Evolutionary conservation across 768 basidiomycete genomes (phyloP), one percentile per base, ranked within the genome.

Genomic region (Asterophora lycoperdoides): DNA sequence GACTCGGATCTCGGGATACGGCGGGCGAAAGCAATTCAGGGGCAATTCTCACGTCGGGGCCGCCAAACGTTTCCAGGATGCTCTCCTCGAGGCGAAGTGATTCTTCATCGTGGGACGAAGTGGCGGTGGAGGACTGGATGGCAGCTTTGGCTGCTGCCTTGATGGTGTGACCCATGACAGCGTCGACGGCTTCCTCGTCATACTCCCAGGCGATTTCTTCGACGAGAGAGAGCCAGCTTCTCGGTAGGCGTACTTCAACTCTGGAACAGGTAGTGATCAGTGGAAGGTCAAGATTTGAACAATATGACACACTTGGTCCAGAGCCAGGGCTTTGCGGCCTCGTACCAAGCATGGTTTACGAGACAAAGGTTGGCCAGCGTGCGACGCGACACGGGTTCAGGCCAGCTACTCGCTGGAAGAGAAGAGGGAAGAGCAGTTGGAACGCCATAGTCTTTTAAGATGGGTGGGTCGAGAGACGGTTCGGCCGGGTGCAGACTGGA

Each of bases 281-380:
- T 19, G 9, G 30, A n/a, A 30, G 14, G 3, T 3, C 23, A 23
- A 23, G 3, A 23, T 23, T 23, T 3, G 3, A 23, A 23, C 23
- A 23, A 23, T 23, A 6, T 23, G 23, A 61, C 73, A 50, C 49
- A 75, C 73, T 82, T 82, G 49, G 78, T 79, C 89, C 90, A 93
- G 5, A 93, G 70, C 87, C 86, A 93, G 0, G 89, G 89, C 56
- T 84, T 86, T n/a, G 90, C 87, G 1, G 88, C 90, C 23, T 80
- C 78, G 60, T 82, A 81, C 86, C 87, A 92, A 2, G 80, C 75
- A 58, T 73, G 85, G 59, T 82, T 88, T 36, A 90, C 88, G 52
- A 88, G 77, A 58, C 85, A 89, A 37, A 92, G 81, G 56, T 66
- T 81, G 5, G 79, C 73, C 17, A 93, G 73, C 0, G 90, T 83